A percentile compares a stretch with the other conserved stretches of the same genome.
Conservation (phyloP, 495 filamentous ascomycete species). For the Tuber magnatum region DNA sequence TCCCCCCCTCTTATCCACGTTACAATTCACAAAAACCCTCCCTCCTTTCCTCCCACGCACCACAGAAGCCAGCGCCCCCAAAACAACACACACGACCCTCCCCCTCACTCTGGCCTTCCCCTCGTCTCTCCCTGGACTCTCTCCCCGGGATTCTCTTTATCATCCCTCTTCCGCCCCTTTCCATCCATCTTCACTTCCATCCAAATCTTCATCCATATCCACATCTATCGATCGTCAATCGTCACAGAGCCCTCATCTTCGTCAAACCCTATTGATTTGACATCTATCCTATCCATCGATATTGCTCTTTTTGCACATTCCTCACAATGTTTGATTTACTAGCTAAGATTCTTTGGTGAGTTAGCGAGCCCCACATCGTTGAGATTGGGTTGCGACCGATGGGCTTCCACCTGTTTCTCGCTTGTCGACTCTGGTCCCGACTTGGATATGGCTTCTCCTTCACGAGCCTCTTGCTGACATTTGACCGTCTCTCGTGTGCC, state of each 20-base stretch:
- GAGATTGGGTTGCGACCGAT: neutral
- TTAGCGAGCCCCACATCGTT: constrained; percentile 28
- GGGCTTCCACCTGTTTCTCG: constrained; percentile 6
- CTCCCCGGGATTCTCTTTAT: constrained; percentile 21
- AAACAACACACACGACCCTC: constrained; percentile 17
- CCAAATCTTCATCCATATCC: constrained; percentile 20
- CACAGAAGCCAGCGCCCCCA: constrained; percentile 16
- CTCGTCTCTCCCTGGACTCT: neutral
- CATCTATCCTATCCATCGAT: constrained; percentile 12
- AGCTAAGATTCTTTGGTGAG: constrained; percentile 72
- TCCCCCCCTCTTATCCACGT: constrained; percentile 16
- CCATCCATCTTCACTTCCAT: constrained; percentile 22
- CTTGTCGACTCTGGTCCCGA: neutral
- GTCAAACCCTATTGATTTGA: constrained; percentile 10
- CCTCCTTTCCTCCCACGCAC: constrained; percentile 7
- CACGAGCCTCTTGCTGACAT: constrained; percentile 26
- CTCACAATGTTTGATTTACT: constrained; percentile 70
- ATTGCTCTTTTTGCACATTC: constrained; percentile 11
- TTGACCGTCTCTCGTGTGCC: constrained; percentile 7
- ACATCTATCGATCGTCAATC: constrained; percentile 8
- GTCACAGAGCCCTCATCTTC: constrained; percentile 9
- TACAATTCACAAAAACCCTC: constrained; percentile 9
- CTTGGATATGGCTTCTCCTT: constrained; percentile 2
- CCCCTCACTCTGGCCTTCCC: constrained; percentile 9
- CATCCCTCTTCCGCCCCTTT: neutral